Evolutionary conservation across 352 stramenopile species (phyloP), one percentile per base, ranked within the genome.

Genomic region (Phytophthora pluvialis): DNA sequence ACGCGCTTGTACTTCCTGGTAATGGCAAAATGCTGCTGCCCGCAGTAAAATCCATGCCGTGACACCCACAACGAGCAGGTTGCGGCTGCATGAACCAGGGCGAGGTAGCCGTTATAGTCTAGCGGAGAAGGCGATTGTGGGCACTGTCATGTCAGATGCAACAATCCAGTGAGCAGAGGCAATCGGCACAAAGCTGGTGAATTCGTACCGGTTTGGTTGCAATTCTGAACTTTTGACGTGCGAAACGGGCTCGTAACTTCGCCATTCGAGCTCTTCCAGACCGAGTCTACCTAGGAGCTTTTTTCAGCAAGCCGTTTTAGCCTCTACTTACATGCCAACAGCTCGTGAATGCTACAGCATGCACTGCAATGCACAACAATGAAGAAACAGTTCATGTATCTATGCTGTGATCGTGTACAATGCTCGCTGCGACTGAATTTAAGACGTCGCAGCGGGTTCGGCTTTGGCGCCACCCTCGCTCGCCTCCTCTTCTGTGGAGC

Each of bases 401-500:
- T 47, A 48, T 63, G 38, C 48, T 42, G 15, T 36, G 52, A 35
- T 54, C 48, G 33, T 61, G 49, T 67, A 54, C 59, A 60, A 45
- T 28, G 32, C 11, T 55, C n/a, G 18, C 21, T 63, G 28, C 25
- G 35, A 29, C 15, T 40, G 32, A 25, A 16, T 61, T 42, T 62
- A 63, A 8, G 44, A 13, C 51, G 26, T 50, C 16, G 39, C 39
- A 5, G 29, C 18, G 28, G 56, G 4, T 12, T 59, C 39, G 15
- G 32, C 32, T 43, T 29, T 42, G 35, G 46, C 15, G 18, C 43
- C 55, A 25, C 5, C 42, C 3, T 45, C 16, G 29, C 13, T 10
- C 25, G 35, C 32, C 43, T 75, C 67, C 31, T 68, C 61, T 47
- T 67, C 61, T 21, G 54, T 67, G 6, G 60, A 70, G 31, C 49